Base-by-base conservation (phyloP, 2,329 filamentous ascomycete species). In the Claviceps sp. region DNA sequence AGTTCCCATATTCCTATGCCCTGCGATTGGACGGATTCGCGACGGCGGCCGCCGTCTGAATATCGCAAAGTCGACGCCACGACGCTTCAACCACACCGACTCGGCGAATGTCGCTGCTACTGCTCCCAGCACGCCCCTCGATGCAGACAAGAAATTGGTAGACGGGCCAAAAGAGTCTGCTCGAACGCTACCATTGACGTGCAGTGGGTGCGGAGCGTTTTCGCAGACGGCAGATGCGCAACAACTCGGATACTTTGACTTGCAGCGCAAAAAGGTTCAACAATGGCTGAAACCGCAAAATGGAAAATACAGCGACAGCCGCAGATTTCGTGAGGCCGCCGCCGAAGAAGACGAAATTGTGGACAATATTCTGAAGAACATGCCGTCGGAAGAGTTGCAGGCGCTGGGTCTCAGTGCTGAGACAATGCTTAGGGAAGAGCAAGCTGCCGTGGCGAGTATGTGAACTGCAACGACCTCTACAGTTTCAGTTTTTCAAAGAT, bases 151-250 rank as follows among this genome's bases (percentile, higher is more conserved):
- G 16, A 24, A 38, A 2, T 13, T 24, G 4, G 38, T 48, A 6
- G 30, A 50, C 11, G 11, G 40, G 37, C 6, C 26, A 8, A 45
- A 37, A 14, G 13, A 45, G 1, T 48, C 56, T 3, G 50, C 41
- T 13, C 61, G 63, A 41, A 59, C 57, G 45, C 67, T 85, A 1
- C 81, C 82, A 0, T 59, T 72, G 11, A 78, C 76, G 56, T 86
- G 82, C 58, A 72, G 73, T 13, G 82, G 82, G 39, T 86, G 82
- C 61, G 82, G 82, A 45, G 81, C 82, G 14, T 72, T 83, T 58
- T 72, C 79, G 46, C 82, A 86, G 62, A 80, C 73, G 0, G 62
- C 63, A 0, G 64, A 76, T 17, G 64, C 75, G 1, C 64, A 73
- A 30, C 68, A 75, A 54, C 69, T 82, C 5, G 79, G 79, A 4